Conservation (phyloP, 1,139 yeast genomes). For the Zygoascus hellenicus region DNA sequence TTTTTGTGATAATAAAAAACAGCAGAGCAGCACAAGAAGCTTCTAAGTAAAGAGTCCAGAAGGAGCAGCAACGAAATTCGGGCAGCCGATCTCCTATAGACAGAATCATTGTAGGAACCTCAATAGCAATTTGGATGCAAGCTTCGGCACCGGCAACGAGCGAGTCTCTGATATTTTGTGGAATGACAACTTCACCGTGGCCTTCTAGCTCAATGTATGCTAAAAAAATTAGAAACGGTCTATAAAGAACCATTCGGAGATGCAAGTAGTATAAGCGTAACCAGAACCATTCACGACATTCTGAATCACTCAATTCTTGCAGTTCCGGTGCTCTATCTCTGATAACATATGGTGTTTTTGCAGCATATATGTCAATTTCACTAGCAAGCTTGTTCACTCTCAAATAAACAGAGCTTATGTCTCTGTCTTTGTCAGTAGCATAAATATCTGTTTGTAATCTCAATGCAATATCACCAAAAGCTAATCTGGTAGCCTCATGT, state of each 20-base stretch:
- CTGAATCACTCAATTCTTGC: conserved; percentile 7
- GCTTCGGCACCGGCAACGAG: conserved; percentile 9
- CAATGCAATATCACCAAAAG: conserved; percentile 7
- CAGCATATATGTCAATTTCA: conserved; percentile 10
- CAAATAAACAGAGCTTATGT: conserved; percentile 7
- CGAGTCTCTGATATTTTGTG: conserved; percentile 6
- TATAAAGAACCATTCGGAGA: conserved; percentile 11
- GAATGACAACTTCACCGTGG: background rate
- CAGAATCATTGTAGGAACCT: conserved; percentile 13
- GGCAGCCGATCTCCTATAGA: conserved; percentile 13
- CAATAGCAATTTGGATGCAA: conserved; percentile 13
- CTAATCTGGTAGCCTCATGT: conserved; percentile 8
- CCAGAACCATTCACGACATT: conserved; percentile 15
- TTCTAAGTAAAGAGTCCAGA: conserved; percentile 14
- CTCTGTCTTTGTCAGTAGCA: conserved; percentile 6
- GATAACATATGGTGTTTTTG: conserved; percentile 8
- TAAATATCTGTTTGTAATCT: conserved; percentile 7
- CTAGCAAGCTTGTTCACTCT: conserved; percentile 3
- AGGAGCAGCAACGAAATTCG: conserved; percentile 5
- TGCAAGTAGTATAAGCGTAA: conserved; percentile 12
- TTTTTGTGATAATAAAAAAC: conserved; percentile 11
- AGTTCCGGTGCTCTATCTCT: conserved; percentile 11
- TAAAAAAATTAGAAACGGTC: conserved; percentile 14
- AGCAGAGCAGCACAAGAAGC: conserved; percentile 13
- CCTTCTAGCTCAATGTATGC: conserved; percentile 12